Conservation (phyloP, 805 yeast species). For the Zygosaccharomyces rouxii region DNA sequence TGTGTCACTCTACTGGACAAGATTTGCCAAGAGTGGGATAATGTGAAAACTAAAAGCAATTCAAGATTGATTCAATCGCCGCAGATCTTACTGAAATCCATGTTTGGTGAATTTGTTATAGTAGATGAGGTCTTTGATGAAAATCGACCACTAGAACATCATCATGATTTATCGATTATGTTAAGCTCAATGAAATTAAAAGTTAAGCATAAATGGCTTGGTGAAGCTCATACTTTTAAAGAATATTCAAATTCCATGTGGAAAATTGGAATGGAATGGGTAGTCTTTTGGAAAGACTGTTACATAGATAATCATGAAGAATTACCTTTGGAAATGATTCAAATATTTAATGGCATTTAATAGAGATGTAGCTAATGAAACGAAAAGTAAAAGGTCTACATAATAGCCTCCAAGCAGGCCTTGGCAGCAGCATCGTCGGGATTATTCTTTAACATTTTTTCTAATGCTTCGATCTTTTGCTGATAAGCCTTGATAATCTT, state of each 20-base stretch:
- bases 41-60: not conserved
- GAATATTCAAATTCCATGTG: constrained; percentile 8
- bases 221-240: constrained; percentile 1
- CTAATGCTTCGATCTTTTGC: constrained; percentile 19
- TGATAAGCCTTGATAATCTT: constrained; percentile 26
- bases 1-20: constrained; percentile 11
- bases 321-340: constrained; percentile 6
- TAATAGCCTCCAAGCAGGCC: not conserved
- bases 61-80: constrained; percentile 9
- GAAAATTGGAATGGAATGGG: constrained; percentile 14
- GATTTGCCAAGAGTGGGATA: constrained; percentile 12
- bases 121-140: constrained; percentile 9
- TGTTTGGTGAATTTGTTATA: constrained; percentile 9
- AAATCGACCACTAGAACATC: constrained; percentile 13
- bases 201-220: constrained; percentile 12
- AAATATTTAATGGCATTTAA: constrained; percentile 1
- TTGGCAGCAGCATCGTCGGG: not conserved
- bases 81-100: constrained; percentile 5
- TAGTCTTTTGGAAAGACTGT: constrained; percentile 15
- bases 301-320: constrained; percentile 13
- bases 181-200: constrained; percentile 17
- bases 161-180: constrained; percentile 13
- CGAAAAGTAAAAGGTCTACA: not conserved
- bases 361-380: not conserved
- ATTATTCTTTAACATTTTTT: constrained; percentile 12